Base-by-base conservation (phyloP, 2,329 filamentous ascomycete species). In the Sclerotinia minor region DNA sequence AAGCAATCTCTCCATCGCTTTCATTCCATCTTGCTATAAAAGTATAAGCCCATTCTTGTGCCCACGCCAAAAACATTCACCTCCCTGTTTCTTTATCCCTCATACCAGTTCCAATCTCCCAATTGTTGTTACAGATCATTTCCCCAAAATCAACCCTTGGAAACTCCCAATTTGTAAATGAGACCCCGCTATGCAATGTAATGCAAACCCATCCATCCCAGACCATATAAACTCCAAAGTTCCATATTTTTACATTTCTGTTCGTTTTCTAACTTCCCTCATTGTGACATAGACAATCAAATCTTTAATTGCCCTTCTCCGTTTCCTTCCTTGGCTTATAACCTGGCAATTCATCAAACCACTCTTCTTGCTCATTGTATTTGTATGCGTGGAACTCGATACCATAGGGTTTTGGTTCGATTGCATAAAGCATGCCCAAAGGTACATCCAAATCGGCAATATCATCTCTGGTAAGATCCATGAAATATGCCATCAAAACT, bases 351-450 rank as follows among this genome's bases (percentile, higher is more conserved):
- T 95, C 89, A 69, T 95, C 88, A 75, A 99, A 99, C 85, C 89
- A 92, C 71, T 90, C 88, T 26, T 81, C 85, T 3, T 84, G 82
- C 70, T 92, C 86, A 76, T 97, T 92, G 81, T 97, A 99, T 70
- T 89, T 87, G 82, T 96, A 99, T 0, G 93, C 94, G 78, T 96
- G 94, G 81, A 98, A 97, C 70, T 97, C 94, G 68, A 97, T 94
- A 19, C 95, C 95, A 73, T 99, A 99, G 0, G 95, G 95, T 83
- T 97, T 97, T 45, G 95, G 95, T 79, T 99, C 94, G 59, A 99
- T 90, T 73, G 93, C 92, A 78, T 96, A 99, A 9, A 97, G 83
- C 83, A 97, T 94, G 24, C 95, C 95, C 60, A 99, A 82, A 0
- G 95, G 95, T 57, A 97, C 92, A 76, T 98, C 94, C 70, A 99